phyloP scores from a whole-genome alignment of 495 filamentous ascomycete genomes.

The Chlorociboria aeruginascens region DNA sequence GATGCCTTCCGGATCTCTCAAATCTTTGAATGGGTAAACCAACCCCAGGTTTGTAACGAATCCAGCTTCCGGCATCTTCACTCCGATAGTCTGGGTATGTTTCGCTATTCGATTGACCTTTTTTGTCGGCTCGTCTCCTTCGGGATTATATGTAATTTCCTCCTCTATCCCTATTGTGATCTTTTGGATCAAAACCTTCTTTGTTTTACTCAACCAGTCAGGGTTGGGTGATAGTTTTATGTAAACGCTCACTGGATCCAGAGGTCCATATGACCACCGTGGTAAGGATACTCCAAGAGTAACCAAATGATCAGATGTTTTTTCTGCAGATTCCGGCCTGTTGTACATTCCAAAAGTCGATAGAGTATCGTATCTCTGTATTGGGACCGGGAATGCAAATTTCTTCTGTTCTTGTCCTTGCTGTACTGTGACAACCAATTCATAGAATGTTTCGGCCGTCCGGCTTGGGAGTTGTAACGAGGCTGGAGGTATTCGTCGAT shows the following conservation, averaged over 20 bases:
- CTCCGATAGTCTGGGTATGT: conserved; percentile 66
- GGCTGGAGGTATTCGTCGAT: conserved; percentile 80
- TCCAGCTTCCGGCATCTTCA: conserved; percentile 75
- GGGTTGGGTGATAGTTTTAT: conserved; percentile 87
- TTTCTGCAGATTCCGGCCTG: conserved; percentile 76
- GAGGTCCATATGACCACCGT: conserved; percentile 90
- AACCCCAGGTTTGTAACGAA: conserved; percentile 86
- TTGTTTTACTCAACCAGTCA: conserved; percentile 81
- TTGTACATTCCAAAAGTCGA: conserved; percentile 99
- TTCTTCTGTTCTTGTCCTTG: conserved; percentile 83
- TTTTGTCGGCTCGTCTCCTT: conserved; percentile 90
- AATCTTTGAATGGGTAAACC: conserved; percentile 83
- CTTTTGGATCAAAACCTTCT: conserved; percentile 84
- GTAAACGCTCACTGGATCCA: conserved; percentile 91
- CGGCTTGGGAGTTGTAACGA: conserved; percentile 83
- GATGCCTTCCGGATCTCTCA: conserved; percentile 79
- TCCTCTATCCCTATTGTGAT: conserved; percentile 93
- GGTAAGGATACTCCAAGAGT: conserved; percentile 84
- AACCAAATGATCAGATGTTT: conserved; percentile 79
- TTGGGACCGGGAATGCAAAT: conserved; percentile 82
- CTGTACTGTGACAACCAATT: conserved; percentile 91
- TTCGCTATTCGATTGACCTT: conserved; percentile 81
- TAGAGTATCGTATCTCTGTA: conserved; percentile 86
- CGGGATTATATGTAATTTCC: conserved; percentile 93
- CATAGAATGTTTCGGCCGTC: conserved; percentile 91